Base-by-base conservation (phyloP, 768 basidiomycete genomes). In the Tulasnella sp. region DNA sequence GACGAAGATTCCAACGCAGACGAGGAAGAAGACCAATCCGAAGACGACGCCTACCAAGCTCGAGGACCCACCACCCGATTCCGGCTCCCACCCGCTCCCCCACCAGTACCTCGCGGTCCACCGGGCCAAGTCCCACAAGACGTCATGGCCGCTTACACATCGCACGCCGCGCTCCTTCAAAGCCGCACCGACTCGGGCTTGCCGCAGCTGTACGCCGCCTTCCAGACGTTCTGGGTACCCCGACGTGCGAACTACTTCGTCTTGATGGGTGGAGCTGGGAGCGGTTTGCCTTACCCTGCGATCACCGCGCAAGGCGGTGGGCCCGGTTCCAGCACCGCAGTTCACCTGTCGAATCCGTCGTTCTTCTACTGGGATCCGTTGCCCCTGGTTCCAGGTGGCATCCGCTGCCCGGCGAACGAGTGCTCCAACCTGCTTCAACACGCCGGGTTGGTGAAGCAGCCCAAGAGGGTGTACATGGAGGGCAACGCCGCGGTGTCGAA, bases 291-390 rank as follows among this genome's bases (percentile, higher is more conserved):
- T 0, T 40, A 74, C n/a, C 68, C 18, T 0, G 44, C 36, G n/a
- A 16, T 72, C 10, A 46, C 34, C 27, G 16, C 36, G 9, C 38
- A 72, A 42, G 40, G 71, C 24, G 42, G 34, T 24, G 38, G 34
- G 44, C 42, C 31, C 71, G 71, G 71, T 2, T 79, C 39, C 39
- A 40, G 42, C 38, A 77, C 78, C 19, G 27, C 78, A 0, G 56
- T 79, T 10, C 40, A 44, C 36, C 31, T 79, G 40, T 46, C 40
- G 31, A 79, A 79, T 46, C 78, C 78, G 27, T 44, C 73, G n/a
- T 79, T 79, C 14, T 79, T 72, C 78, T 79, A n/a, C 73, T 79
- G 78, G 78, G 78, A 79, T 39, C 78, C 78, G 3, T 40, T 79
- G 12, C 73, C 71, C 12, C 44, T 79, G 40, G 78, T 79, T 34